Base-by-base conservation (phyloP, 257 asterid species). In the Solanum gracilifrons region DNA sequence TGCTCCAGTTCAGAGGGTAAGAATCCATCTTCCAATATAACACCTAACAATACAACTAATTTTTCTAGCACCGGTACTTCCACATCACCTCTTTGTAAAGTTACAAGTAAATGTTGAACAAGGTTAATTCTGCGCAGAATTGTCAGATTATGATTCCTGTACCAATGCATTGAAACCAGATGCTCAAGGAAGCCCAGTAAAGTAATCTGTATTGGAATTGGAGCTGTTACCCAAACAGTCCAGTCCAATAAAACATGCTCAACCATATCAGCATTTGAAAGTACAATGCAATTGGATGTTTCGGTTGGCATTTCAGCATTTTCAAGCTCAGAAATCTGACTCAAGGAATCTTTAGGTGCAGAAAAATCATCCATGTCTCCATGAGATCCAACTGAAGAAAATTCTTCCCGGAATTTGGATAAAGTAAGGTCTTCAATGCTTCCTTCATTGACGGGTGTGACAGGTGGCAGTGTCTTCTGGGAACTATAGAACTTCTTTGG, bases 131-230 rank as follows among this genome's bases (percentile, higher is more conserved):
- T 92, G 76, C 99, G 99, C 41, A 97, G 94, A 89, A 97, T 94
- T 55, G 99, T 96, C 88, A 97, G 95, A 91, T 97, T 97, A 91
- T 97, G 99, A 90, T 96, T 95, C 91, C 99, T 93, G 89, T 97
- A 97, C 99, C 99, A 96, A 89, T 97, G 99, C 99, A 97, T 97
- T 89, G 99, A 97, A 89, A 97, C 99, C 11, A 97, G 93, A 92
- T 96, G 98, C 95, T 97, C 99, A 88, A 97, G 98, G 91, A 97
- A 97, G 75, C 99, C 99, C 88, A 97, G 93, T 64, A 97, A 91
- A 86, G 99, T 90, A 87, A 97, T 93, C 87, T 96, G 99, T 90
- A 97, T 93, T 43, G 98, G 94, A 82, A 96, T 90, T 3, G 98
- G 96, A 72, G 99, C 97, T 66, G 92, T 90, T 83, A 95, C 99